Evolutionary conservation across 2,329 filamentous ascomycete species (phyloP).

Genomic region (Botryotinia convoluta): DNA sequence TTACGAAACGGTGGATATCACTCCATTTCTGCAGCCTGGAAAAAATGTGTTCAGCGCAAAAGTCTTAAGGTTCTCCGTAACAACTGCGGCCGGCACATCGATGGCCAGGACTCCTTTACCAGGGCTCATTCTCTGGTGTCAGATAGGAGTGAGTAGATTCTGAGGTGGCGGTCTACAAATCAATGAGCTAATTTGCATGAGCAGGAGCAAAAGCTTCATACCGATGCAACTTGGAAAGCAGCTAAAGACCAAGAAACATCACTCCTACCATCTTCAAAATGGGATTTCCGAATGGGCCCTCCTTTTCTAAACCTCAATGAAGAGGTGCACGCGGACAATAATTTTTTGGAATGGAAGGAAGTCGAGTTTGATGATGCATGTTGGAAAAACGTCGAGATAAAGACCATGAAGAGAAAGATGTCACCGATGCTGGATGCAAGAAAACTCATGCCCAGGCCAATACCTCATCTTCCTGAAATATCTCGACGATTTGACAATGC

Average conservation of each 20-base stretch:
- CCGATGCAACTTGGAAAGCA: background rate
- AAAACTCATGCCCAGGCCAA: background rate
- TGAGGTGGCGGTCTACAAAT: background rate
- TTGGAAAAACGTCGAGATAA: background rate
- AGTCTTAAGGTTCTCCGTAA: background rate
- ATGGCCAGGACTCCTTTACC: background rate
- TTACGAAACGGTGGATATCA: constrained; percentile 4
- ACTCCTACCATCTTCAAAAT: background rate
- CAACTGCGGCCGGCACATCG: background rate
- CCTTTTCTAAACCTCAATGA: constrained; percentile 4
- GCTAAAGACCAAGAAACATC: background rate
- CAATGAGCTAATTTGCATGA: background rate
- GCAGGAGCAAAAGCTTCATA: constrained; percentile 1
- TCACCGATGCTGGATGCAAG: constrained; percentile 8
- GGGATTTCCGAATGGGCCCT: background rate
- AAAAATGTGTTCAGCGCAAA: background rate
- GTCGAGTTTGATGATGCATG: background rate
- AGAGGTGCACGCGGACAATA: background rate
- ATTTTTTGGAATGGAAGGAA: background rate
- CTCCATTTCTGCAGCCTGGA: background rate
- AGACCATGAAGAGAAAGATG: background rate
- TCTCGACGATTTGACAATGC: background rate
- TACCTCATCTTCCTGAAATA: background rate
- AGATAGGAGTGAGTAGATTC: background rate
- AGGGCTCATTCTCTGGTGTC: background rate